Percentiles rank a stretch among this genome's conserved stretches.
phyloP scores from a whole-genome alignment of 306 rosid species.

The Prunus padus region DNA sequence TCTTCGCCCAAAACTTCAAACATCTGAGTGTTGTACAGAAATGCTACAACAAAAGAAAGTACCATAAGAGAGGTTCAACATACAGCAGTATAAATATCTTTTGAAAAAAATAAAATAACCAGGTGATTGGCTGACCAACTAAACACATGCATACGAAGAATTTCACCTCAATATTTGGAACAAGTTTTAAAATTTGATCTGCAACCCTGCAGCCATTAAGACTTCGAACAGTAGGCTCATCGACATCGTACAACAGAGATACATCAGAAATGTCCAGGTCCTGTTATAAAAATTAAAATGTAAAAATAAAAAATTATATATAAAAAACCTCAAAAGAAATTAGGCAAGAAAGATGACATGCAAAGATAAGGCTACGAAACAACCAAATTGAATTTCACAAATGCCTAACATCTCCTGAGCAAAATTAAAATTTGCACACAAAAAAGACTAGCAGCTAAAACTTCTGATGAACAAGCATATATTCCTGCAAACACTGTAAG shows the following conservation, averaged over 20 bases:
- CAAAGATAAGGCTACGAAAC: not conserved
- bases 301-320: not conserved
- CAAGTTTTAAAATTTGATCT: conserved; percentile 87
- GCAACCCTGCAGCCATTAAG: conserved; percentile 96
- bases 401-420: not conserved
- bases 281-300: conserved; percentile 37
- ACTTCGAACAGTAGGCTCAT: conserved; percentile 90
- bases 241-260: conserved; percentile 61
- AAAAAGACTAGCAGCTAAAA: not conserved
- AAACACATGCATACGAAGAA: conserved; percentile 18
- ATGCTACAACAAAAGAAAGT: conserved; percentile 47
- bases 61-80: conserved; percentile 17
- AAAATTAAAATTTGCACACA: not conserved
- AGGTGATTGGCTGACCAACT: not conserved
- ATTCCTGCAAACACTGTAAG: not conserved
- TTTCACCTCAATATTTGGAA: conserved; percentile 81
- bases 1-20: conserved; percentile 93
- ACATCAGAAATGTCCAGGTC: conserved; percentile 76
- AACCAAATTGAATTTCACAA: not conserved
- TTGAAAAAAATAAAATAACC: not conserved
- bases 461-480: not conserved
- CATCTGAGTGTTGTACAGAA: conserved; percentile 71
- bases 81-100: conserved; percentile 15
- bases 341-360: not conserved
- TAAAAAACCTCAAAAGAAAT: not conserved